Conservation (phyloP, 2,329 filamentous ascomycete species). For the Fusarium stilboides region DNA sequence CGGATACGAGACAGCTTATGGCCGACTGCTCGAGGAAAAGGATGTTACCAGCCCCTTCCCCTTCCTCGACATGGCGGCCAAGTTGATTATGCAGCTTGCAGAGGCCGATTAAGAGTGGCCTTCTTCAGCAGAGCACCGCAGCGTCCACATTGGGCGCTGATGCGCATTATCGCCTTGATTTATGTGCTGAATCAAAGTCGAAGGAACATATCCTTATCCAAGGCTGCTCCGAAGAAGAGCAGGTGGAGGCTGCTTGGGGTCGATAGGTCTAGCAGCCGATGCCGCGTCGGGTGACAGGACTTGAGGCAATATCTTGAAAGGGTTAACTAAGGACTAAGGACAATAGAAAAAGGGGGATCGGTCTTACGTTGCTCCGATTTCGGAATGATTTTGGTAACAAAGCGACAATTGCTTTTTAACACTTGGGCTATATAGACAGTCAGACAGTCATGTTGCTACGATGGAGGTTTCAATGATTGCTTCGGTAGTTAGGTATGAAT, state of each 20-base stretch:
- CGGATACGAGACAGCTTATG: conserved; percentile 87
- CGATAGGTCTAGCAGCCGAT: conserved; percentile 4
- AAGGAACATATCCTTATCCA: not conserved
- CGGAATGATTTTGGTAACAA: conserved; percentile 1
- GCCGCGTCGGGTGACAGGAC: not conserved
- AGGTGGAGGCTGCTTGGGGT: not conserved
- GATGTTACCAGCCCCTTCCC: conserved; percentile 96
- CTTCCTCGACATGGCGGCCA: conserved; percentile 93
- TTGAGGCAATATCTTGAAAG: not conserved
- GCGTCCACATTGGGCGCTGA: not conserved
- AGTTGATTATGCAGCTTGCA: conserved; percentile 92
- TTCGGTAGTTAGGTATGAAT: not conserved
- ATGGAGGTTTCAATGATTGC: not conserved
- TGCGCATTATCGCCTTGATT: not conserved
- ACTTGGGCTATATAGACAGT: conserved; percentile 3
- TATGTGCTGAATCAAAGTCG: too few species aligned
- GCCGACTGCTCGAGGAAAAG: conserved; percentile 88
- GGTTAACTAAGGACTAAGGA: conserved; percentile 4
- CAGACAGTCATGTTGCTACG: conserved; percentile 15
- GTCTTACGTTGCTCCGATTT: not conserved
- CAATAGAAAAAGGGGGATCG: conserved; percentile 3
- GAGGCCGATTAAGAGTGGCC: conserved; percentile 73
- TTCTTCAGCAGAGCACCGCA: not conserved
- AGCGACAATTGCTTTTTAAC: conserved; percentile 16
- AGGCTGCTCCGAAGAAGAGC: not conserved